These are phyloP conservation scores for Pseudozyma sp. DNA, from an alignment of 1,284 basidiomycete genomes.

Conservation along the genomic window DNA sequence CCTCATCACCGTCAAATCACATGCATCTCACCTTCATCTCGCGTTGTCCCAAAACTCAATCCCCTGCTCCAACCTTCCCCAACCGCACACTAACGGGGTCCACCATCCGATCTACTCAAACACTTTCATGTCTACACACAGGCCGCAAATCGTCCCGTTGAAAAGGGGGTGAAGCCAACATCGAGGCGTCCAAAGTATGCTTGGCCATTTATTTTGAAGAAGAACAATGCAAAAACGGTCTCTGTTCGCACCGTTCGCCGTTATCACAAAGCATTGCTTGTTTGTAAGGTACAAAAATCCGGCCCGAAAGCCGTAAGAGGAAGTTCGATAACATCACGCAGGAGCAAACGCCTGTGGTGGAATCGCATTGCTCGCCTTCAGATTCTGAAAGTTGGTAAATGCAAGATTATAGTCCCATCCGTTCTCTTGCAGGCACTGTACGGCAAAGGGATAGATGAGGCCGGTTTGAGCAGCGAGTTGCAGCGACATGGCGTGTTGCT, in stretches of 20 bases:
- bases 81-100: no score
- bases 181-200: no score
- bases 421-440: conserved; percentile 69
- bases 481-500: conserved; percentile 67
- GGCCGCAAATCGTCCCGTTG: no score
- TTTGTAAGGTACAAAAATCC: not conserved
- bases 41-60: no score
- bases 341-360: conserved; percentile 55
- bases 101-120: no score
- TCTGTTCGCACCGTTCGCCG: not conserved
- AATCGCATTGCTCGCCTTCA: conserved; percentile 59
- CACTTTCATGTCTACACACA: no score
- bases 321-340: not conserved
- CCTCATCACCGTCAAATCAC: no score
- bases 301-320: not conserved
- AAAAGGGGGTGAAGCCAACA: no score
- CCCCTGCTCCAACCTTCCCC: no score
- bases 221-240: not conserved
- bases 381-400: conserved; percentile 64
- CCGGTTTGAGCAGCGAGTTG: conserved; percentile 67
- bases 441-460: conserved; percentile 68
- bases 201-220: no score
- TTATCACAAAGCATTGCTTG: not conserved
- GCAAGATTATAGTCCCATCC: conserved; percentile 67
- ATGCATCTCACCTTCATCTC: no score